Conservation (phyloP, 441 rosid genomes). For the Geranium incanum region DNA sequence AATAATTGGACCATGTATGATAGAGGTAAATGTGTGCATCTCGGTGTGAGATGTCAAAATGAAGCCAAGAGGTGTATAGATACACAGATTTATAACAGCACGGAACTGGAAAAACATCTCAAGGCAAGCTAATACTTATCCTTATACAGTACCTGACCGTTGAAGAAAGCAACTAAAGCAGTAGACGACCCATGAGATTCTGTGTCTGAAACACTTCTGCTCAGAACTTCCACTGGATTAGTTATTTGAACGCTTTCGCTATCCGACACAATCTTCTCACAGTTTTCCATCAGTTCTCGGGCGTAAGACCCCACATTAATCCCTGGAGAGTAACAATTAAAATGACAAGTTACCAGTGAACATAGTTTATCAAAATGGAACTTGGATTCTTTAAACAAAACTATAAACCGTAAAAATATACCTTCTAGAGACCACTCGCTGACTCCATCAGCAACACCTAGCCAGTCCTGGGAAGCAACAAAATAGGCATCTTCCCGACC, state of each 20-base stretch:
- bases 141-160: conserved; percentile 43
- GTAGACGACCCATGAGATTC: conserved; percentile 57
- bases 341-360: not conserved
- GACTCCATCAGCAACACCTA: conserved; percentile 81
- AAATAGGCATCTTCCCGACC: conserved; percentile 82
- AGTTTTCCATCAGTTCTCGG: conserved; percentile 47
- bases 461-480: conserved; percentile 46
- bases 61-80: not conserved
- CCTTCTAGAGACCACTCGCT: conserved; percentile 76
- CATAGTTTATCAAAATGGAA: not conserved
- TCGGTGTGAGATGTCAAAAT: not conserved
- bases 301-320: conserved; percentile 40
- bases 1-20: too few relatives aligned
- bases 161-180: conserved; percentile 58
- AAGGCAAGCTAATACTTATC: not conserved
- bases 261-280: conserved; percentile 43
- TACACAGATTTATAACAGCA: not conserved
- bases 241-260: conserved; percentile 24
- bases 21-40: not conserved
- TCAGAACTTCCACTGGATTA: conserved; percentile 50
- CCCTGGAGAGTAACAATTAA: conserved; percentile 36
- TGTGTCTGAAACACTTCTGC: conserved; percentile 46
- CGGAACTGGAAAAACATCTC: not conserved
- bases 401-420: conserved; percentile 18
- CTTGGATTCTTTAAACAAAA: not conserved